A percentile compares a stretch with the other conserved stretches of the same genome.
Conservation (phyloP, 768 basidiomycete species). For the Gymnopilus junonius region DNA sequence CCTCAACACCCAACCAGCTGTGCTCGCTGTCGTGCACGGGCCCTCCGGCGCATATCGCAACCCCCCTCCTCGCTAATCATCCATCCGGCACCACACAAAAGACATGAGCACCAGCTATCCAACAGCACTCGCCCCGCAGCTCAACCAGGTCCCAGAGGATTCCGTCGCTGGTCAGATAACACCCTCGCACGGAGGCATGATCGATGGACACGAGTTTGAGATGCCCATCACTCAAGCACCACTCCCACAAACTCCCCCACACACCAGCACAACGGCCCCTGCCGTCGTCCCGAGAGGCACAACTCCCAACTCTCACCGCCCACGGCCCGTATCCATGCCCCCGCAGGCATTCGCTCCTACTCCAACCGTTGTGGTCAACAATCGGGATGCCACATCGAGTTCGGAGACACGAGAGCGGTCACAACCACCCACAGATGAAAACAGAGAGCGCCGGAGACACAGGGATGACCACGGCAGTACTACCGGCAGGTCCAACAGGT, state of each 20-base stretch:
- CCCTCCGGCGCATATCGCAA: slow-evolving; percentile 12
- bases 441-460: slow-evolving; percentile 34
- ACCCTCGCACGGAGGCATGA: slow-evolving; percentile 59
- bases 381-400: slow-evolving; percentile 24
- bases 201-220: slow-evolving; percentile 69
- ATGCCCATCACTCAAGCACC: slow-evolving; percentile 52
- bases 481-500: slow-evolving; percentile 37
- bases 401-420: slow-evolving; percentile 40
- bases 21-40: slow-evolving; percentile 22
- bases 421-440: slow-evolving; percentile 31
- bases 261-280: slow-evolving; percentile 24
- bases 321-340: slow-evolving; percentile 77
- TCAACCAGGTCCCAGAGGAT: slow-evolving; percentile 58
- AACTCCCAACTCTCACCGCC: slow-evolving; percentile 43
- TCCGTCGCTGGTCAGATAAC: slow-evolving; percentile 40
- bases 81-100: slow-evolving; percentile 21
- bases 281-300: slow-evolving; percentile 32
- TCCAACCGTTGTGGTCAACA: slow-evolving; percentile 14
- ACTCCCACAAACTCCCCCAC: slow-evolving; percentile 22
- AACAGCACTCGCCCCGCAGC: slow-evolving; percentile 48
- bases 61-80: neutral
- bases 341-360: slow-evolving; percentile 52
- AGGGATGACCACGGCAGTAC: slow-evolving; percentile 31
- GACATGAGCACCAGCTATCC: slow-evolving; percentile 42
- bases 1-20: neutral